Conservation (phyloP, 495 filamentous ascomycete species). For the Xylaria nigripes region DNA sequence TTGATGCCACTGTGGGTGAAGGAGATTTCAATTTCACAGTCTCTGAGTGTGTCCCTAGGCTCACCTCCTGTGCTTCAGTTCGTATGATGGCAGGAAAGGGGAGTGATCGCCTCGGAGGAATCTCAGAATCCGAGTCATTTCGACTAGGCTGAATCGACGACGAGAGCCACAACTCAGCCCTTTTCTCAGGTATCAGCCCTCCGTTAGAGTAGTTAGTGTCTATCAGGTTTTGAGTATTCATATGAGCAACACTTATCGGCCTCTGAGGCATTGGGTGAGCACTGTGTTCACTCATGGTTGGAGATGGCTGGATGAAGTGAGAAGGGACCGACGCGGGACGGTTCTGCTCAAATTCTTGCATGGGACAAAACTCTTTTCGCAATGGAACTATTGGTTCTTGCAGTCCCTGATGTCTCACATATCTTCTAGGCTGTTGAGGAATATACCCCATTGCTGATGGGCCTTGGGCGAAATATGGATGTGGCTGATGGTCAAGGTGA, state of each 20-base stretch:
- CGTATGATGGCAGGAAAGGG: background rate
- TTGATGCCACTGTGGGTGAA: background rate
- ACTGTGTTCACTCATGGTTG: background rate
- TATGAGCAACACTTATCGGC: background rate
- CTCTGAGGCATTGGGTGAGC: background rate
- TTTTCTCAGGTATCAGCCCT: background rate
- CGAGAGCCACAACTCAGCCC: background rate
- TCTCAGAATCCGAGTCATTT: background rate
- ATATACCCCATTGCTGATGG: slow-evolving; percentile 2
- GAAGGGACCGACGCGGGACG: slow-evolving; percentile 2
- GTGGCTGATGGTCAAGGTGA: background rate
- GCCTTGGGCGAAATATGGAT: background rate
- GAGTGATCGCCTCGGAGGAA: background rate
- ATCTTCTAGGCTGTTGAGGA: background rate
- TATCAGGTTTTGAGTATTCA: background rate
- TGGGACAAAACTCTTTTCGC: background rate
- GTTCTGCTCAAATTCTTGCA: background rate
- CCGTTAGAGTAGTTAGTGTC: background rate
- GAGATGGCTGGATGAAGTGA: background rate
- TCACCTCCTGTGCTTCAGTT: background rate
- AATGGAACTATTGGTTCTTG: slow-evolving; percentile 5
- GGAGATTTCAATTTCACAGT: background rate
- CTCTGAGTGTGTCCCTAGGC: background rate
- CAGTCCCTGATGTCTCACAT: background rate
- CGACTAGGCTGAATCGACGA: background rate